These are phyloP conservation scores for Pascua guehoae DNA, from an alignment of 1,284 basidiomycete species.

Conservation along the genomic window DNA sequence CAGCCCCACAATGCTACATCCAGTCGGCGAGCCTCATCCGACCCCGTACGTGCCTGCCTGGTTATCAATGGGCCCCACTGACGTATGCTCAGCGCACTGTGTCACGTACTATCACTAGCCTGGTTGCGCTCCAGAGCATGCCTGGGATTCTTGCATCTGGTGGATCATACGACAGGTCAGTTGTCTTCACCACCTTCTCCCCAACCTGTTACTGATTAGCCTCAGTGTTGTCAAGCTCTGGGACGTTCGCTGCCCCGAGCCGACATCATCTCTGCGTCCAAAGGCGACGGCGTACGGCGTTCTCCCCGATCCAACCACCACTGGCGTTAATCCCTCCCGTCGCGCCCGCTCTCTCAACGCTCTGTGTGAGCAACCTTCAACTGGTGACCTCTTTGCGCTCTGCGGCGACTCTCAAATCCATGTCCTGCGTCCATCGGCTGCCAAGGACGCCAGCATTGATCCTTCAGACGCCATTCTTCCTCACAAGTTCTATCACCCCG, in stretches of 20 bases:
- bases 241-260: slow-evolving; percentile 43
- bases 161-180: slow-evolving; percentile 47
- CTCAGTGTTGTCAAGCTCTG: slow-evolving; percentile 48
- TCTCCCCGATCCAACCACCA: slow-evolving; percentile 37
- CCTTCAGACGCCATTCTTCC: slow-evolving; percentile 25
- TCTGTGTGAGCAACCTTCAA: slow-evolving; percentile 35
- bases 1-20: slow-evolving; percentile 13
- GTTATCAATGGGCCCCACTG: background rate
- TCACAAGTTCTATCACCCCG: slow-evolving; percentile 35
- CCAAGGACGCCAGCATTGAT: background rate
- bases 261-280: slow-evolving; percentile 22
- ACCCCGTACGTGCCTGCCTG: background rate
- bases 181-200: background rate
- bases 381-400: slow-evolving; percentile 39
- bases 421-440: slow-evolving; percentile 33
- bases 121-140: slow-evolving; percentile 42
- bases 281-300: slow-evolving; percentile 20
- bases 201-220: background rate
- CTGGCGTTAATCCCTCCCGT: slow-evolving; percentile 21
- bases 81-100: slow-evolving; percentile 31
- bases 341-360: slow-evolving; percentile 40
- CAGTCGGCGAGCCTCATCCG: background rate
- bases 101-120: slow-evolving; percentile 42
- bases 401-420: slow-evolving; percentile 43
- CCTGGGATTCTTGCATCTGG: slow-evolving; percentile 45